Conservation (phyloP, 441 rosid species). For the Populus hybrid region DNA sequence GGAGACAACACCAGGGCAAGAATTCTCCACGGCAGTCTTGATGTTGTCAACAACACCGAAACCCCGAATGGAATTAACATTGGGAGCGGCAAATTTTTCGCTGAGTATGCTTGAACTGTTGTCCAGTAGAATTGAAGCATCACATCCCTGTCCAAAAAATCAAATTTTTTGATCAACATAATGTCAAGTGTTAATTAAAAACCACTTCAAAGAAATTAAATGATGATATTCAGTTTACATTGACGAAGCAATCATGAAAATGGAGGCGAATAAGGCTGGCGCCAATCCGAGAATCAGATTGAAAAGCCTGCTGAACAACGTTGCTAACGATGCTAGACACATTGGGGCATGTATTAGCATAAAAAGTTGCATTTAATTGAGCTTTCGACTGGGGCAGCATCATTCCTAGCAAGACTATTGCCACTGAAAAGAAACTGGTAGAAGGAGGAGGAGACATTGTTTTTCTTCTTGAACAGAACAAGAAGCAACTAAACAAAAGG, state of each 20-base stretch:
- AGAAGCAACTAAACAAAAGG: not conserved
- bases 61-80: conserved; percentile 44
- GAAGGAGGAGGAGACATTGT: not conserved
- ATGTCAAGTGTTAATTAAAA: not conserved
- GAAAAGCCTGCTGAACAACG: conserved; percentile 31
- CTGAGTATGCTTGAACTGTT: conserved; percentile 42
- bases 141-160: conserved; percentile 50
- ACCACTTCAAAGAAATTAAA: not conserved
- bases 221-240: conserved; percentile 31
- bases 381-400: conserved; percentile 22
- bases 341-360: conserved; percentile 31
- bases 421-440: not conserved
- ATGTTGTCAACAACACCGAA: conserved; percentile 67
- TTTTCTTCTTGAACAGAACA: not conserved
- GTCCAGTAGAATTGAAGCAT: conserved; percentile 60
- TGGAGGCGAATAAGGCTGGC: conserved; percentile 36
- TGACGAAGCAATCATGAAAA: conserved; percentile 39
- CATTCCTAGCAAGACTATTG: conserved; percentile 9
- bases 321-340: conserved; percentile 39
- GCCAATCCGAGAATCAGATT: conserved; percentile 37
- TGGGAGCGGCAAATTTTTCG: conserved; percentile 51
- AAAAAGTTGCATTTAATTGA: conserved; percentile 51
- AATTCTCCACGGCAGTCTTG: conserved; percentile 55
- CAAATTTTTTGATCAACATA: not conserved
- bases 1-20: conserved; percentile 71